Evolutionary conservation across 1,284 basidiomycete genomes (phyloP), one percentile per base, ranked within the genome.

Genomic region (Cryptococcus amylolentus): DNA sequence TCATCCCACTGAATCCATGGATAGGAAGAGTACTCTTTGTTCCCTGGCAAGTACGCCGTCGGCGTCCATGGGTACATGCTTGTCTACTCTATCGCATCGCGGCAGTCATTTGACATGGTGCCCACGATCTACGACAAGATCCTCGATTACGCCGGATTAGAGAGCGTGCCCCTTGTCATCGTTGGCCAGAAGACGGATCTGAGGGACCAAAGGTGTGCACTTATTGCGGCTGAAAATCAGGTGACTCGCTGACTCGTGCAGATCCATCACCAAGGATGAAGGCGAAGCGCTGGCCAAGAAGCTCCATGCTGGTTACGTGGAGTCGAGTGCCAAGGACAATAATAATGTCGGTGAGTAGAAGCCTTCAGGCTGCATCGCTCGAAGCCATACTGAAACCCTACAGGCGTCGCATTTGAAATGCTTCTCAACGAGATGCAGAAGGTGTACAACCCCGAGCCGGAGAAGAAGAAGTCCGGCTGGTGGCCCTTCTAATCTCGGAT

Each of bases 51-150:
- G 74, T 87, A 91, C 76, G 85, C 88, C 60, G 84, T 90, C 67
- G 86, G 89, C 51, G 87, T 90, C 65, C 87, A 90, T 72, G 88
- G 89, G 67, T 92, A 88, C 76, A 84, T 92, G 64, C 84, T 92
- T 61, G 95, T 98, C 43, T 99, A 98, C 81, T 92, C 91, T 9
- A 92, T 98, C 77, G 86, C 91, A 9, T 93, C 90, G 31, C 82
- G 88, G 62, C 87, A 88, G 70, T 93, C 91, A 27, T 98, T 98
- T 80, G 90, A 98, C 66, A 97, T 98, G 90, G 84, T 97, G 63
- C 86, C 89, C 75, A 89, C 92, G 68, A 86, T 98, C 41, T 87
- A 97, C 73, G 94, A 98, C 82, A 99, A 98, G 84, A 97, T 99
- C 69, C 81, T 94, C 69, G 88, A 94, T 78, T 97, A 91, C 74